These are phyloP conservation scores for Russula sp. DNA, from an alignment of 768 basidiomycete species.

Conservation along the genomic window DNA sequence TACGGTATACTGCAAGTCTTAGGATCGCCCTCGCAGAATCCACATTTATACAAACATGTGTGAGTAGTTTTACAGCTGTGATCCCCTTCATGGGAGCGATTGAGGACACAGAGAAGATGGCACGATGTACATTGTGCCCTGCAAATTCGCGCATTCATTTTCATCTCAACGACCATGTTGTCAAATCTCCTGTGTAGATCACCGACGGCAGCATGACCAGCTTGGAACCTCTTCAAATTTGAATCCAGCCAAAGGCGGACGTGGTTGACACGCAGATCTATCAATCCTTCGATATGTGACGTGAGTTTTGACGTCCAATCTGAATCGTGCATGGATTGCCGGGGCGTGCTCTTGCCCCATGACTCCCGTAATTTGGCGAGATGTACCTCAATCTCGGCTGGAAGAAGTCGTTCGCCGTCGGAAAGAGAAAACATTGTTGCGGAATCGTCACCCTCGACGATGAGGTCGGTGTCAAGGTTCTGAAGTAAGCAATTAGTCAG, in stretches of 20 bases:
- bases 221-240: constrained; percentile 43
- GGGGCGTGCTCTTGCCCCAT: constrained; percentile 30
- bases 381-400: constrained; percentile 24
- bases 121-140: constrained; percentile 41
- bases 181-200: constrained; percentile 40
- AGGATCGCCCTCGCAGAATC: constrained; percentile 32
- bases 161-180: constrained; percentile 38
- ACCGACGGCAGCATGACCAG: constrained; percentile 37
- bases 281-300: constrained; percentile 33
- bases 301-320: constrained; percentile 37
- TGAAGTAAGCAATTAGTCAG: constrained; percentile 16
- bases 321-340: constrained; percentile 33
- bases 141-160: constrained; percentile 42
- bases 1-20: constrained; percentile 42
- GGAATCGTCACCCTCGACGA: constrained; percentile 35
- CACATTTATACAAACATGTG: constrained; percentile 37
- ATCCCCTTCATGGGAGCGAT: constrained; percentile 36
- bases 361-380: constrained; percentile 24
- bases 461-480: constrained; percentile 47
- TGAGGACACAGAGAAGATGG: constrained; percentile 41
- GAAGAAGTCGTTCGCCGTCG: constrained; percentile 19
- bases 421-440: constrained; percentile 30
- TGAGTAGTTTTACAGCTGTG: constrained; percentile 51
- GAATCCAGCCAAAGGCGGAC: constrained; percentile 45
- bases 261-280: constrained; percentile 38